Percentiles rank a stretch among this genome's conserved stretches.
These are phyloP conservation scores for Suillus bovinus DNA, from an alignment of 768 basidiomycete genomes.

Conservation along the genomic window DNA sequence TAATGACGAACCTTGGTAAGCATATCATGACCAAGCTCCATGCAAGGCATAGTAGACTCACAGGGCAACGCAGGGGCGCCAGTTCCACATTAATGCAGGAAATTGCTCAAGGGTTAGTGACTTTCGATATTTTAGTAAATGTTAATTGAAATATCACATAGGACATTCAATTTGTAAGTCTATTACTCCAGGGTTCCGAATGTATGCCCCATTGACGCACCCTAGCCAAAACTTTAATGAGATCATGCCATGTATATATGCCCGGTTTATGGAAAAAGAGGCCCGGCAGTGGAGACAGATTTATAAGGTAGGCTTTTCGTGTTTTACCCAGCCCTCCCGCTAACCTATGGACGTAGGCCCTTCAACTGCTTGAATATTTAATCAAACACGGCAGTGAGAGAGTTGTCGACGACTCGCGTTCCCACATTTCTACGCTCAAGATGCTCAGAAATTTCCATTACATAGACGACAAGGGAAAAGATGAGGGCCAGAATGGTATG, in stretches of 20 bases:
- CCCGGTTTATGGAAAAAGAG: slow-evolving; percentile 97
- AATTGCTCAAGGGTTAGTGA: slow-evolving; percentile 89
- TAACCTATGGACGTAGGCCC: slow-evolving; percentile 50
- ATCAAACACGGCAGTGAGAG: slow-evolving; percentile 97
- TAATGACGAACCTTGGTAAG: slow-evolving; percentile 96
- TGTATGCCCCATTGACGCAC: slow-evolving; percentile 4
- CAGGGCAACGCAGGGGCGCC: slow-evolving; percentile 73
- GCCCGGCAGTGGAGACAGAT: slow-evolving; percentile 98
- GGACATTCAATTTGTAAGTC: slow-evolving; percentile 96
- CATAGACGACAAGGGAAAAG: slow-evolving; percentile 98
- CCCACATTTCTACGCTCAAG: slow-evolving; percentile 93
- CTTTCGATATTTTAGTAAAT: not conserved
- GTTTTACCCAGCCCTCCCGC: not conserved
- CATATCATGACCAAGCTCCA: slow-evolving; percentile 7
- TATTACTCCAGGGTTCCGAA: not conserved
- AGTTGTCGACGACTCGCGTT: slow-evolving; percentile 95
- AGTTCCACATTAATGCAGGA: slow-evolving; percentile 98
- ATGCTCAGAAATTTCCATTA: slow-evolving; percentile 98
- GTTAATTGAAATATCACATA: slow-evolving; percentile 35
- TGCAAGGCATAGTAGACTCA: slow-evolving; percentile 6
- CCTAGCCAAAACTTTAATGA: slow-evolving; percentile 96
- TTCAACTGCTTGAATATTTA: slow-evolving; percentile 93
- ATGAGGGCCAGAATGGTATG: slow-evolving; percentile 96
- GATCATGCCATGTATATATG: slow-evolving; percentile 97
- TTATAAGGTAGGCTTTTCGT: slow-evolving; percentile 72